Percentiles rank a stretch among this genome's conserved stretches.
Conservation (phyloP, 192 early-diverging fungal genomes). For the Coemansia sp. region DNA sequence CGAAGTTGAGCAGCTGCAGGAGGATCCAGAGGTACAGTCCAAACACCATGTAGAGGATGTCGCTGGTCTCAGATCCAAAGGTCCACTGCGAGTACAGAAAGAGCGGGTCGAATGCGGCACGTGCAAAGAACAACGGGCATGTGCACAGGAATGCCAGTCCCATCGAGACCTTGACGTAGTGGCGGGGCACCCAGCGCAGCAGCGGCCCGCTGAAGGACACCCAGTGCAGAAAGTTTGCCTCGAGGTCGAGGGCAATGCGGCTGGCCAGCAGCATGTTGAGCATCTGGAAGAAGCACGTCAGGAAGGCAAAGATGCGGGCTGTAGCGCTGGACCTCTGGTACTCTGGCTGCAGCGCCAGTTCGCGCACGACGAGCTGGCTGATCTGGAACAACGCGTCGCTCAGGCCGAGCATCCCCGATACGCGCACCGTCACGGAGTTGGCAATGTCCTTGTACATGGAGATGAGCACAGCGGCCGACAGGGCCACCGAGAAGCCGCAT, state of each 20-base stretch:
- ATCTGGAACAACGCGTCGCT: constrained; percentile 41
- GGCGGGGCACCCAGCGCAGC: constrained; percentile 38
- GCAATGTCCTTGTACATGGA: constrained; percentile 44
- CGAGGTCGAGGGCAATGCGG: constrained; percentile 46
- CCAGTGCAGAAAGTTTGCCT: constrained; percentile 47
- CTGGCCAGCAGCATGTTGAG: constrained; percentile 38
- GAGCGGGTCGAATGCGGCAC: constrained; percentile 25
- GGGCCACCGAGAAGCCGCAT: constrained; percentile 42
- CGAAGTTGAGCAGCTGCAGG: constrained; percentile 38
- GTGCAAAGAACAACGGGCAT: constrained; percentile 36
- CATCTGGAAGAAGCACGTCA: constrained; percentile 38
- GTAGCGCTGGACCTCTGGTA: constrained; percentile 16
- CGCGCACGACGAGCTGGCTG: constrained; percentile 35
- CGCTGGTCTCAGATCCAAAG: constrained; percentile 27
- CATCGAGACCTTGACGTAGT: constrained; percentile 24
- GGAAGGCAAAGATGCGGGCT: constrained; percentile 40
- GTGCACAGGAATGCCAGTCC: constrained; percentile 26
- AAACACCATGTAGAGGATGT: constrained; percentile 36
- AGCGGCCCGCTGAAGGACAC: constrained; percentile 26
- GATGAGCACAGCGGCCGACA: constrained; percentile 34
- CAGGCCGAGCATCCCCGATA: constrained; percentile 44
- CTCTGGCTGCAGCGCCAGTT: constrained; percentile 23
- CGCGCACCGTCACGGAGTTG: constrained; percentile 39
- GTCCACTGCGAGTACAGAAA: constrained; percentile 43
- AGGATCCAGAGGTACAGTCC: constrained; percentile 42